phyloP scores from a whole-genome alignment of 1,139 yeast genomes.

The Zygosaccharomyces pseudobailii region DNA sequence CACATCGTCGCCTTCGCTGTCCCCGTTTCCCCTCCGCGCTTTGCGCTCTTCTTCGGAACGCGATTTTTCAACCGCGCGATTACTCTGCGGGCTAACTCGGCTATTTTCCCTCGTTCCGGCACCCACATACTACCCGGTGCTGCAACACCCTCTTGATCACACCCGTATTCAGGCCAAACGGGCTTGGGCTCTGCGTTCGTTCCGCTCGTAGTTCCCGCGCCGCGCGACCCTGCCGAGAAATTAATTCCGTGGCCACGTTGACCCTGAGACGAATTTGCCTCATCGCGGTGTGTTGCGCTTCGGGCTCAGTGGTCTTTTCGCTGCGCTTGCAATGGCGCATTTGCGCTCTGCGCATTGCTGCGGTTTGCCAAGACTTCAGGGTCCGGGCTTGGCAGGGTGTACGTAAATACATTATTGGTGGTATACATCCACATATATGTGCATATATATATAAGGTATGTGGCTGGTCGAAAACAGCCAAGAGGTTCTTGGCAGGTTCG shows the following conservation, averaged over 20 bases:
- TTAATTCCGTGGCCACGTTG: neutral
- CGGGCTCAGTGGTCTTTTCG: neutral
- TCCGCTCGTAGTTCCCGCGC: neutral
- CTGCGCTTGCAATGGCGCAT: neutral
- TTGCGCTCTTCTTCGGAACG: neutral
- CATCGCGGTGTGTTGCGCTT: neutral
- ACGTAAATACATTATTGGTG: neutral
- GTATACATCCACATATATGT: neutral
- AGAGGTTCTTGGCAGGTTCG: neutral
- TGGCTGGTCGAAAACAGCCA: no score
- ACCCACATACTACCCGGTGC: neutral
- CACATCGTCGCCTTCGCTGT: conserved; percentile 57
- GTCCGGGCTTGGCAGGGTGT: conserved; percentile 3
- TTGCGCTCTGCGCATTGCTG: neutral
- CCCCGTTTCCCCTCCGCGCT: neutral
- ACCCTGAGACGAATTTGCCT: neutral
- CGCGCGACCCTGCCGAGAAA: conserved; percentile 5
- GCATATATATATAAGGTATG: neutral
- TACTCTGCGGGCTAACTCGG: neutral
- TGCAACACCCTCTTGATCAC: neutral
- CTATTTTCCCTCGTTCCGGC: neutral
- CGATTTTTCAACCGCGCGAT: neutral
- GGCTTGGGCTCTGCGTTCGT: neutral
- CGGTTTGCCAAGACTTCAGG: conserved; percentile 3
- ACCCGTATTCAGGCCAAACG: no score